Conservation (phyloP, 768 basidiomycete species). For the Xerocomellus intermedius region DNA sequence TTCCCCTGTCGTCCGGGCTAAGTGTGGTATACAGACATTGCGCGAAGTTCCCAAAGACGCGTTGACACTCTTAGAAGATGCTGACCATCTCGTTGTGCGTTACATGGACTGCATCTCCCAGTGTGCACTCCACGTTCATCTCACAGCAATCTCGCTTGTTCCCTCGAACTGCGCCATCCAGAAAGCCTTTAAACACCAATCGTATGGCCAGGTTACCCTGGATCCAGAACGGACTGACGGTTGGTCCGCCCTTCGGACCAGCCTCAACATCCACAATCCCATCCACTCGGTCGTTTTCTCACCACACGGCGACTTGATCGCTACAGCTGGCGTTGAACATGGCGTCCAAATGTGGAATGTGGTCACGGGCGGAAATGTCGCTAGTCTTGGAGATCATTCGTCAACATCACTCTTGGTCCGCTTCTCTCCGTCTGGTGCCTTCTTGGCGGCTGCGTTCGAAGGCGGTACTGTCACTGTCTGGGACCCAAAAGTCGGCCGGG, state of each 20-base stretch:
- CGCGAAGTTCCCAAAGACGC: constrained; percentile 3
- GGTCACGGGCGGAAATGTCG: constrained; percentile 19
- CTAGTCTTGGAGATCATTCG: constrained; percentile 14
- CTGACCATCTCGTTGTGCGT: constrained; percentile 19
- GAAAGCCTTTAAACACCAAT: constrained; percentile 10
- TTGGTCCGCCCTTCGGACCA: background rate
- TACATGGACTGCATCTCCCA: constrained; percentile 21
- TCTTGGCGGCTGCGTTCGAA: constrained; percentile 20
- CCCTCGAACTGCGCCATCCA: background rate
- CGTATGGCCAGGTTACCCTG: background rate
- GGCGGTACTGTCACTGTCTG: constrained; percentile 15
- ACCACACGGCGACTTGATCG: constrained; percentile 10
- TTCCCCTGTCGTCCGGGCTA: background rate
- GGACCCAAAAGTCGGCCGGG: constrained; percentile 21
- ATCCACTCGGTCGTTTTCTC: constrained; percentile 19
- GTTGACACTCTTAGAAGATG: constrained; percentile 14
- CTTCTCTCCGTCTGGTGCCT: constrained; percentile 20
- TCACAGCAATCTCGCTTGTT: constrained; percentile 6
- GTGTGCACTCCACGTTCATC: constrained; percentile 20
- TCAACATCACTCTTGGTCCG: constrained; percentile 12
- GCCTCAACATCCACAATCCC: background rate
- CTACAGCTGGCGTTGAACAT: constrained; percentile 13
- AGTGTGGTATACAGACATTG: constrained; percentile 3
- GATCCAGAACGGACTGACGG: background rate
- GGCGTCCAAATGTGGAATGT: constrained; percentile 24